Percentiles rank a stretch among this genome's conserved stretches.
These are phyloP conservation scores for Salmacisia buchloeana DNA, from an alignment of 1,284 basidiomycete species.

Conservation along the genomic window DNA sequence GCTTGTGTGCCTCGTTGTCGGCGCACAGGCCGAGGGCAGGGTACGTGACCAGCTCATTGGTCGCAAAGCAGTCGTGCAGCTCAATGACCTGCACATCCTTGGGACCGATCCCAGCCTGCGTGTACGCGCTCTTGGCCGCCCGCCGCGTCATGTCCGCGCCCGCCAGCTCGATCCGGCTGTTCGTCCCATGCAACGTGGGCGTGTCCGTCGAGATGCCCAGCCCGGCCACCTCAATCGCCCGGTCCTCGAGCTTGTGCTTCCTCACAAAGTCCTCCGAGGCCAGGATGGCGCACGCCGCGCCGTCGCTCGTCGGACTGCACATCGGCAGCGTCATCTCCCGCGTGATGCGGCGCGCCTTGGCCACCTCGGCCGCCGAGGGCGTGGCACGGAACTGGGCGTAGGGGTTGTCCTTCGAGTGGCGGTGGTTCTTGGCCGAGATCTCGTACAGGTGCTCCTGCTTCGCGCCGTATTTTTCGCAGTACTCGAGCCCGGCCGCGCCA, in stretches of 20 bases:
- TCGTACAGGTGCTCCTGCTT: slow-evolving; percentile 65
- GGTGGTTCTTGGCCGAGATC: slow-evolving; percentile 74
- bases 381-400: slow-evolving; percentile 69
- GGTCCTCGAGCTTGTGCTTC: slow-evolving; percentile 69
- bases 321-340: slow-evolving; percentile 74
- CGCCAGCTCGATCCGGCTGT: slow-evolving; percentile 40
- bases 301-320: slow-evolving; percentile 71
- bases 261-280: slow-evolving; percentile 77
- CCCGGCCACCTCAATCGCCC: slow-evolving; percentile 64
- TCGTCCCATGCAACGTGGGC: slow-evolving; percentile 37
- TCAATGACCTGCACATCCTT: slow-evolving; percentile 77
- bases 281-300: slow-evolving; percentile 56
- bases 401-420: slow-evolving; percentile 73
- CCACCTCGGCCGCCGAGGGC: slow-evolving; percentile 26
- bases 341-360: slow-evolving; percentile 56
- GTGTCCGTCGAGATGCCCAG: slow-evolving; percentile 43
- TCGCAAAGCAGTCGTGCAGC: slow-evolving; percentile 75
- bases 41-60: slow-evolving; percentile 67
- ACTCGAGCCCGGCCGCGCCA: slow-evolving; percentile 70
- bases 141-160: slow-evolving; percentile 62
- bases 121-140: slow-evolving; percentile 67
- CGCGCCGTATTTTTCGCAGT: slow-evolving; percentile 69
- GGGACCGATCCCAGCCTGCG: slow-evolving; percentile 65
- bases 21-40: slow-evolving; percentile 72
- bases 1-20: slow-evolving; percentile 65